These are phyloP conservation scores for Castanea mollissima DNA, from an alignment of 306 rosid species.

Conservation along the genomic window DNA sequence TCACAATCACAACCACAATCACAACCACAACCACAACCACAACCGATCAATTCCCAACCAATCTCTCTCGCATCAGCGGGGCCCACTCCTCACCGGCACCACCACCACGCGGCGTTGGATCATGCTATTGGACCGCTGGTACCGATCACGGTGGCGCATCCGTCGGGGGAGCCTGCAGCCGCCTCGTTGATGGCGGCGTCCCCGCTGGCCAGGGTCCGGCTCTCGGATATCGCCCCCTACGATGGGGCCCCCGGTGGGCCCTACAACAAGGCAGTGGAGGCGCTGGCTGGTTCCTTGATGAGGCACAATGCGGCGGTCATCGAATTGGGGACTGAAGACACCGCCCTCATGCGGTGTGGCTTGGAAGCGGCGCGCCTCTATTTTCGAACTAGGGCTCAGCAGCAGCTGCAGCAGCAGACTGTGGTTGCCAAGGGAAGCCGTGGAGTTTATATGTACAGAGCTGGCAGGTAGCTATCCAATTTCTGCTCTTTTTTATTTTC, in stretches of 20 bases:
- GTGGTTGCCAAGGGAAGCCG: slow-evolving; percentile 68
- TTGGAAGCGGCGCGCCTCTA: slow-evolving; percentile 81
- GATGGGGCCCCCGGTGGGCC: slow-evolving; percentile 72
- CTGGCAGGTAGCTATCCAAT: slow-evolving; percentile 90
- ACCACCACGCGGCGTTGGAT: slow-evolving; percentile 35
- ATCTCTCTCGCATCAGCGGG: slow-evolving; percentile 27
- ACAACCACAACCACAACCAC: slow-evolving; percentile 16
- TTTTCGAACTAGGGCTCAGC: slow-evolving; percentile 64
- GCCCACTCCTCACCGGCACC: slow-evolving; percentile 38
- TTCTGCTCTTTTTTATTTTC: background rate
- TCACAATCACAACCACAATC: background rate
- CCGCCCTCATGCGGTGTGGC: slow-evolving; percentile 77
- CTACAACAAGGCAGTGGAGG: slow-evolving; percentile 71
- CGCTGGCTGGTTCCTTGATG: slow-evolving; percentile 64
- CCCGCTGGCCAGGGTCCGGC: slow-evolving; percentile 65
- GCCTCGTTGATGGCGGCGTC: slow-evolving; percentile 28
- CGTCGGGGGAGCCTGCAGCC: slow-evolving; percentile 38
- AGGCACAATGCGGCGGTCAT: slow-evolving; percentile 85
- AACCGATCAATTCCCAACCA: slow-evolving; percentile 37
- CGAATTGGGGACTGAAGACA: slow-evolving; percentile 65
- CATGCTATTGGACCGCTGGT: slow-evolving; percentile 34
- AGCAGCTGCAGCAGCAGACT: slow-evolving; percentile 15
- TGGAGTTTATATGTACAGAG: slow-evolving; percentile 83
- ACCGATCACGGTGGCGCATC: slow-evolving; percentile 47
- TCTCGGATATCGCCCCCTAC: slow-evolving; percentile 69